Base-by-base conservation (phyloP, 805 yeast species). In the Myxozyma udenii region DNA sequence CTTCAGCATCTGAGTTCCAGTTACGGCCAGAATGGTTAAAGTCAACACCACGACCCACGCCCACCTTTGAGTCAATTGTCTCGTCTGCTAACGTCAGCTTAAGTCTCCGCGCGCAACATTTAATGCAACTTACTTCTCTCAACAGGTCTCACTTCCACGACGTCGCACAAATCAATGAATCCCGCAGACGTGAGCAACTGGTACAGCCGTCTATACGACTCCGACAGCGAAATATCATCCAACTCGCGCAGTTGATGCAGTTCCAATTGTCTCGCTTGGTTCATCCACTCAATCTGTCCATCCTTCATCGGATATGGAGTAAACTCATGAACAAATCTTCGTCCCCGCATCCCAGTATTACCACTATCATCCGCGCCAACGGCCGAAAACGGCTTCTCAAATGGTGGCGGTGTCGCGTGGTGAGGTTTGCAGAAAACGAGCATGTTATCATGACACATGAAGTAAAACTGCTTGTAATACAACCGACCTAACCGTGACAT, bases 231-330 rank as follows among this genome's bases (percentile, higher is more conserved):
- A 40, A 68, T 68, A 1, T 66, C 58, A 62, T 90, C 96, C 19
- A 72, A 61, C 5, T 63, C 58, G 1, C 71, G 67, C 58, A 82
- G 79, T 3, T 76, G 77, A 1, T 71, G 71, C 1, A 57, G 53
- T 1, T 67, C 55, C 1, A 65, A 50, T 2, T 73, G 71, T 3
- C 69, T 70, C 41, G 61, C 41, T 9, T 48, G 16, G 28, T 47
- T 49, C 7, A 87, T 66, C 96, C 96, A 88, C 1, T 63, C 61
- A 2, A 89, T 73, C 55, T 84, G 84, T n/a, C 53, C 28, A 71
- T 60, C 1, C 53, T 79, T 78, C 3, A 81, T 43, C 2, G 75
- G 75, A 63, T 69, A 89, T 0, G 88, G 84, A 16, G 79, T 73
- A 39, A 78, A 74, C 32, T 72, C 71, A 58, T 73, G 79, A 18